These are phyloP conservation scores for Penicillium verrucosum DNA, from an alignment of 2,329 filamentous ascomycete genomes.

Conservation along the genomic window DNA sequence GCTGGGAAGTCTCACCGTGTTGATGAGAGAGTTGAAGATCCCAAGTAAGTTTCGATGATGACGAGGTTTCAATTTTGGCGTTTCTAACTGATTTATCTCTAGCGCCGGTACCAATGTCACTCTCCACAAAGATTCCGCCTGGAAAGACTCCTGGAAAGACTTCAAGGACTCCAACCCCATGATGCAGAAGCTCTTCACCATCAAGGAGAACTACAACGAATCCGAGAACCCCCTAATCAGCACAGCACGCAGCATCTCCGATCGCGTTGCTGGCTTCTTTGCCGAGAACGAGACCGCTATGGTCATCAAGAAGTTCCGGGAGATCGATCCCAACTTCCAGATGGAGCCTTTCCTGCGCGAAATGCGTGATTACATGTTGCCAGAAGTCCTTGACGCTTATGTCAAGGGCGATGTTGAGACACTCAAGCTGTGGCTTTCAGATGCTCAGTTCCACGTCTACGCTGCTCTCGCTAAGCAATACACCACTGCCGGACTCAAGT, in stretches of 20 bases:
- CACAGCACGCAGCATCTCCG: constrained; percentile 89
- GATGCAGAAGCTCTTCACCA: constrained; percentile 80
- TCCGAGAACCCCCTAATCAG: constrained; percentile 95
- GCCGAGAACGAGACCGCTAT: constrained; percentile 96
- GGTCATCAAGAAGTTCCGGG: constrained; percentile 96
- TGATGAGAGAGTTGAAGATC: constrained; percentile 75
- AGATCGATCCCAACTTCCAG: constrained; percentile 93
- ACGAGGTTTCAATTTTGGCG: constrained; percentile 11
- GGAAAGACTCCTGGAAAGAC: constrained; percentile 97
- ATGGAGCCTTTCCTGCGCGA: constrained; percentile 92
- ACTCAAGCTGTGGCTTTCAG: constrained; percentile 90
- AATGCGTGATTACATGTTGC: constrained; percentile 95
- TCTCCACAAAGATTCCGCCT: constrained; percentile 91
- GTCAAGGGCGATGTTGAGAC: constrained; percentile 93
- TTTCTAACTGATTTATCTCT: constrained; percentile 30
- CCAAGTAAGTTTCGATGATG: constrained; percentile 63
- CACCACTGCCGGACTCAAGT: constrained; percentile 86
- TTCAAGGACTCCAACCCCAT: constrained; percentile 88
- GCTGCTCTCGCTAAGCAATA: constrained; percentile 97
- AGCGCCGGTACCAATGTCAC: constrained; percentile 94
- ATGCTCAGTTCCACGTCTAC: constrained; percentile 94
- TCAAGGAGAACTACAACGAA: constrained; percentile 87
- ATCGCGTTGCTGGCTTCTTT: constrained; percentile 91
- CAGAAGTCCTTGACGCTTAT: constrained; percentile 95
- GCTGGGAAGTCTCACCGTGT: constrained; percentile 46